phyloP scores from a whole-genome alignment of 2,329 filamentous ascomycete genomes.

The Colletotrichum kahawae region DNA sequence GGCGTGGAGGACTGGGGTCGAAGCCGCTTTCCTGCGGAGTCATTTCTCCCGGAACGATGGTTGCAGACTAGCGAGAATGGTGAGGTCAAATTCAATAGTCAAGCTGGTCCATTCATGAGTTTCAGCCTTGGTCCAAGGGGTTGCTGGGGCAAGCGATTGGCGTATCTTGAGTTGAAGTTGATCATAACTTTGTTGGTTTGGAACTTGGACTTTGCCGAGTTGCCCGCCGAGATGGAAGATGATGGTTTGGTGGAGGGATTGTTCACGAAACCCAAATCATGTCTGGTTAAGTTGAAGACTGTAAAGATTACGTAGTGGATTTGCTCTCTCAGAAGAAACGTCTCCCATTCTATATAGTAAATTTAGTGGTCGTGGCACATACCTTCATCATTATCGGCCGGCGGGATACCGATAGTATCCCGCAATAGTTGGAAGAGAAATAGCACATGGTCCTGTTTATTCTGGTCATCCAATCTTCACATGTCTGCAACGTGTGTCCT shows the following conservation, averaged over 20 bases:
- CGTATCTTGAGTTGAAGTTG: not conserved
- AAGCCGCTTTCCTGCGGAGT: not conserved
- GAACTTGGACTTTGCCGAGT: not conserved
- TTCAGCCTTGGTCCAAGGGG: not conserved
- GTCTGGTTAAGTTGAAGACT: not conserved
- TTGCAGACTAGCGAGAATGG: not conserved
- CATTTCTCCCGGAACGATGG: not conserved
- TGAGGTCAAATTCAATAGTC: not conserved
- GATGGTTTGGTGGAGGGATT: not conserved
- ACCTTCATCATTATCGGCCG: not conserved
- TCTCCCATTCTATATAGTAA: not conserved
- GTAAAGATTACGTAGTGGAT: not conserved
- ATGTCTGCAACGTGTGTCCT: not conserved
- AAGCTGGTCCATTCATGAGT: not conserved
- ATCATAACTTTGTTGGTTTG: not conserved
- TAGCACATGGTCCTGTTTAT: not conserved
- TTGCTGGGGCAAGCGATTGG: not conserved
- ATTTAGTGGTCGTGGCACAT: not conserved
- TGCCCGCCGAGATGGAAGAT: not conserved
- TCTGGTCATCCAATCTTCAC: not conserved
- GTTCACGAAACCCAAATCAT: not conserved
- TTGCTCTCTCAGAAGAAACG: not conserved
- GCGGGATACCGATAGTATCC: not conserved
- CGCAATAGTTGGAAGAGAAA: not conserved
- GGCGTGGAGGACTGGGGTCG: not conserved